phyloP scores from a whole-genome alignment of 2,329 filamentous ascomycete species.

The Lasiodiplodia hormozganensis region DNA sequence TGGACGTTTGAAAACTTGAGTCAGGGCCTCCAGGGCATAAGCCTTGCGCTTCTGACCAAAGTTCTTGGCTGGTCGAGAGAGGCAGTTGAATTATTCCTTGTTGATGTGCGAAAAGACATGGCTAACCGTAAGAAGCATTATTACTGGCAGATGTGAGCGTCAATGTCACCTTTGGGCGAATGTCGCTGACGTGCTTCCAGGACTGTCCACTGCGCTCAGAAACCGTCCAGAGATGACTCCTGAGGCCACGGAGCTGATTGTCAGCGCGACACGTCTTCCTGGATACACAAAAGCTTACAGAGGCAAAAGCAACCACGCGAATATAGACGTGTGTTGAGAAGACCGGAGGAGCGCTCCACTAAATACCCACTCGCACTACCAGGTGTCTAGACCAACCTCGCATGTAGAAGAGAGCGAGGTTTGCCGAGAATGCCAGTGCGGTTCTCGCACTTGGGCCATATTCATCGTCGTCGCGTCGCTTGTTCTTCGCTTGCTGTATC shows the following conservation, averaged over 20 bases:
- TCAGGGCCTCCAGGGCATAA: slow-evolving; percentile 29
- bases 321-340: background rate
- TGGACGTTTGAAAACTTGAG: slow-evolving; percentile 24
- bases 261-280: background rate
- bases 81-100: slow-evolving; percentile 22
- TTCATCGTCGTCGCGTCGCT: background rate
- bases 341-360: background rate
- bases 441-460: background rate
- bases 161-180: background rate
- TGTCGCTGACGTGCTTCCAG: slow-evolving; percentile 1
- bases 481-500: slow-evolving; percentile 7
- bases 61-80: slow-evolving; percentile 26
- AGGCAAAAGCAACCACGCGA: background rate
- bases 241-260: background rate
- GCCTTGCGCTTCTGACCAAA: slow-evolving; percentile 26
- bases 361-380: background rate
- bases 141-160: slow-evolving; percentile 22
- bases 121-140: slow-evolving; percentile 22
- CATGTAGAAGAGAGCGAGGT: background rate
- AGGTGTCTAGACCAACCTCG: background rate
- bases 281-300: background rate
- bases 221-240: background rate
- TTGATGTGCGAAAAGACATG: slow-evolving; percentile 29
- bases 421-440: background rate
- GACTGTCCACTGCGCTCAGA: slow-evolving; percentile 12